Evolutionary conservation across 106 monocot genomes (phyloP), one percentile per base, ranked within the genome.

Genomic region (Xerophyta viscosa): DNA sequence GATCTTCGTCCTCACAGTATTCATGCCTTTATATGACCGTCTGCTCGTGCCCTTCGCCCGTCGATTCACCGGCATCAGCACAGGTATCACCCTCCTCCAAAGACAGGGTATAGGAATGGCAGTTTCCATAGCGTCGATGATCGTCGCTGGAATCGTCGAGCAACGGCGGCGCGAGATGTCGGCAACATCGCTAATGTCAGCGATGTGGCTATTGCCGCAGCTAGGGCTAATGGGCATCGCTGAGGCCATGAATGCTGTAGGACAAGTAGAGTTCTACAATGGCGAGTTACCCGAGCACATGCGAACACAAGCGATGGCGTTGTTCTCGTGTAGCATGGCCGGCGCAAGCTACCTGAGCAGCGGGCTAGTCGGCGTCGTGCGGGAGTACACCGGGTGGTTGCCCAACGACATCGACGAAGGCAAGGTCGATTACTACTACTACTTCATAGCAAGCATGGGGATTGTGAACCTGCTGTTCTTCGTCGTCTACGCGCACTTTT

Each of bases 241-340:
- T 0, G 78, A 76, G 61, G 78, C 79, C 2, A 67, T 88, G 59
- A 76, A 66, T 24, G 76, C 71, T 2, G 64, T 88, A 0, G 88
- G 79, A 3, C 88, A 88, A 66, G 70, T 79, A 4, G 88, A 83
- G 68, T 83, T 88, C 57, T 88, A 76, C 70, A 75, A 88, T 69
- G 46, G 54, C 46, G 72, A 88, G 62, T 88, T 88, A 42, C 88
- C 83, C 1, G 88, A 83, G 47, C 82, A 79, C 31, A 70, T 88
- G 88, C 74, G 62, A 30, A 79, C 78, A 10, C 2, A 79, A 11
- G 88, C 79, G 0, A 62, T 51, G 2, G 64, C 91, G 2, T 66
- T 85, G 15, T 91, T 77, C 76, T 73, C 51, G 61, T 78, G 76
- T 54, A 73, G 66, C 60, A 21, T 73, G 23, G 83, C 83, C 2